Evolutionary conservation across 1,284 basidiomycete species (phyloP), one percentile per base, ranked within the genome.

Genomic region (Pyrrhoderma lamaoense): DNA sequence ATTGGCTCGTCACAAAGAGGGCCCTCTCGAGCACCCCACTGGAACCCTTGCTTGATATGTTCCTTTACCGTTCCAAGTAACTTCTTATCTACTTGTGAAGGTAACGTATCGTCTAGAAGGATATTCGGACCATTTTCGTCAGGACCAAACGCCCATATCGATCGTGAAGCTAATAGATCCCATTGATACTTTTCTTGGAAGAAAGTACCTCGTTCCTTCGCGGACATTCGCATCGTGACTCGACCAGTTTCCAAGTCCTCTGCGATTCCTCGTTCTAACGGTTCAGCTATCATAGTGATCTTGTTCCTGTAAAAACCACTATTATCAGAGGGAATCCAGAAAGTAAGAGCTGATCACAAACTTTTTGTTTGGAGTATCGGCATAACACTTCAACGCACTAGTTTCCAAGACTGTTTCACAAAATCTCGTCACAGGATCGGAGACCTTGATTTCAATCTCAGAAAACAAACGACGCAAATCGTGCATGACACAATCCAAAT

Each of bases 61-160:
- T 99, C 95, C 67, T 87, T 93, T 48, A 98, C 90, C 13, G 85
- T 84, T 35, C 80, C 82, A 51, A 99, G 70, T 54, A 93, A 63
- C 67, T 93, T 96, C 70, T 97, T 97, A 72, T 99, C 95, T 44
- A 94, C 79, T 72, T 97, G 92, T 14, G 88, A 91, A 3, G 96
- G 95, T 43, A 99, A 70, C 1, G 96, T 98, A 64, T 99, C 96
- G 66, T 99, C 95, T 59, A 99, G 72, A 45, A 99, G 70, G 52
- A 96, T 80, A 67, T 99, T 99, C 2, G 96, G 82, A 0, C 93
- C 93, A 59, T 85, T 87, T 47, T 95, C 93, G 58, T 98, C 93
- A 3, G 96, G 95, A 19, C 96, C 96, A 69, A 99, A 99, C n/a
- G 94, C 93, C 96, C 96, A 99, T 70, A 99, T 95, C 62, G 94